Evolutionary conservation across 164 flowering plant genomes (phyloP).

Genomic region (Houttuynia cordata): DNA sequence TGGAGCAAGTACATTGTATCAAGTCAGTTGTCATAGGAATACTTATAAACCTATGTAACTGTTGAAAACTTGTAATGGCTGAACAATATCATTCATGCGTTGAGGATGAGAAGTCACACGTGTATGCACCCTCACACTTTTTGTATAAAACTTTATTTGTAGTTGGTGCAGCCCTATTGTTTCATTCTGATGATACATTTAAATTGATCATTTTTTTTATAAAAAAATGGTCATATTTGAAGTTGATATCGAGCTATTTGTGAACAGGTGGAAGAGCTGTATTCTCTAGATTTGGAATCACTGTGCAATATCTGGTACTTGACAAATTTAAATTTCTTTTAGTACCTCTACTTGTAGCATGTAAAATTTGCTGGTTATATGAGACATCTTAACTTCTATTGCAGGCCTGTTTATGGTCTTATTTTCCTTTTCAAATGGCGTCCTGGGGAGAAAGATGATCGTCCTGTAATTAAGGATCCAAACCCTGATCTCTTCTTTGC

Average conservation of each 20-base stretch:
- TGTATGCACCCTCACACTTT: too few species aligned
- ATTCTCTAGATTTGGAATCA: slow-evolving; percentile 81
- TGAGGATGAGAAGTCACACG: too few species aligned
- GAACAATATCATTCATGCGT: too few species aligned
- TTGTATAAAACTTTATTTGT: too few species aligned
- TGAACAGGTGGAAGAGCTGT: slow-evolving; percentile 87
- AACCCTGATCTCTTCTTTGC: slow-evolving; percentile 93
- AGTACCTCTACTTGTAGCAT: neutral
- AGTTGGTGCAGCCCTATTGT: too few species aligned
- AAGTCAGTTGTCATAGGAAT: neutral
- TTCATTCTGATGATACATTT: neutral
- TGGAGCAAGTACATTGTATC: neutral
- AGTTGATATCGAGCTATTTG: neutral
- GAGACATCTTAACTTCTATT: neutral
- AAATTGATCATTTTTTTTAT: neutral
- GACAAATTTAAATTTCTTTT: neutral
- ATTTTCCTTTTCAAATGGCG: slow-evolving; percentile 98
- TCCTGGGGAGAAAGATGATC: slow-evolving; percentile 90
- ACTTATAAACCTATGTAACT: too few species aligned
- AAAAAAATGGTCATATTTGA: too few species aligned
- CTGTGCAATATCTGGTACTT: slow-evolving; percentile 64
- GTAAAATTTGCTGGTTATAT: neutral
- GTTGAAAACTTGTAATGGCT: too few species aligned
- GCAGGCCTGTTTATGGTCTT: slow-evolving; percentile 93
- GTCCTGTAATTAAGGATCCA: slow-evolving; percentile 74